Evolutionary conservation across 2,329 filamentous ascomycete species (phyloP), one percentile per base, ranked within the genome.

Genomic region (Venturia pyrina): DNA sequence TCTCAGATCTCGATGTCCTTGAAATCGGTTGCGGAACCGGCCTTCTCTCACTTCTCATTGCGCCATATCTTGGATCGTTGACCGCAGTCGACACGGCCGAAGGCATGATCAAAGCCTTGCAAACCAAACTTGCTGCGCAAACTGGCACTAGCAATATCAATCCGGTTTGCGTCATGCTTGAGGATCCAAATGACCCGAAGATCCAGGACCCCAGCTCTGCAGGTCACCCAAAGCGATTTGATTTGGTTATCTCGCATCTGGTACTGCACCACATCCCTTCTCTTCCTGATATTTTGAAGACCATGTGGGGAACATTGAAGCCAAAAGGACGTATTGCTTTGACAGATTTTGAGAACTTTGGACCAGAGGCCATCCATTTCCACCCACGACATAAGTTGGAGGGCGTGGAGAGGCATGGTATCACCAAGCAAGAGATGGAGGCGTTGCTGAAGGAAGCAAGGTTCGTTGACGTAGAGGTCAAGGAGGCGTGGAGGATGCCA

Each of bases 11-110:
- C 37, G 76, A 82, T 66, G 77, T 85, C 8, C 79, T 86, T 2
- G 83, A 85, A 72, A 79, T 85, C 21, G 83, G 83, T 64, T 84
- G 82, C 68, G 83, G 83, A 62, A 85, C 83, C 4, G 83, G 83
- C 10, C 77, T 85, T 0, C 77, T 86, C 32, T 82, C 80, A 11
- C 75, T 83, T 60, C 75, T 73, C 10, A 73, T 84, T 2, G 78
- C 82, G 0, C 82, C 82, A 0, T 73, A 79, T 41, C 78, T 81
- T 5, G 77, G 75, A 53, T 76, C 75, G 8, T 71, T 85, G 5
- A 78, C 83, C 2, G 83, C 83, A 53, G 77, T 86, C 24, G 83
- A 86, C 68, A 78, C 81, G 0, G 79, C 83, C 2, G 71, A 77
- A 19, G 83, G 82, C 63, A 86, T 86, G 83, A 81, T 86, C 41